Conservation (phyloP, 805 yeast genomes). For the Yamadazyma olivae region DNA sequence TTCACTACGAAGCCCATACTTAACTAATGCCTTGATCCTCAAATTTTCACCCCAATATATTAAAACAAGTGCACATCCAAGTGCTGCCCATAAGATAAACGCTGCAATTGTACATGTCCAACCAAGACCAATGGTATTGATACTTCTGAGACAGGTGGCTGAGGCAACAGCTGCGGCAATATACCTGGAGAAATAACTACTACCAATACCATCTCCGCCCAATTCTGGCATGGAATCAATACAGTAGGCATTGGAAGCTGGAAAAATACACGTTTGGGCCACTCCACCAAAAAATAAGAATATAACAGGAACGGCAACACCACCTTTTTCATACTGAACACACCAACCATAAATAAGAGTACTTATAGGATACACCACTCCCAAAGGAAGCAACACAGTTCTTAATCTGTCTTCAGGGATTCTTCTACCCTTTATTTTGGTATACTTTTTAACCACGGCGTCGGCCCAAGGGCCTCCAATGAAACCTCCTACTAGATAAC, state of each 20-base stretch:
- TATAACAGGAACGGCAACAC: conserved; percentile 50
- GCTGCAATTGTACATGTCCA: conserved; percentile 55
- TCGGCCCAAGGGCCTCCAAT: conserved; percentile 56
- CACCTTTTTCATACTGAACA: conserved; percentile 45
- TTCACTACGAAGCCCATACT: conserved; percentile 16
- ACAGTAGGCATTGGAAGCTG: conserved; percentile 55
- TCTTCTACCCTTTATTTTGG: conserved; percentile 38
- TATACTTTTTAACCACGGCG: conserved; percentile 41
- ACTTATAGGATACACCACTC: conserved; percentile 44
- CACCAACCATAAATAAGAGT: conserved; percentile 55
- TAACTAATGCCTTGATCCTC: conserved; percentile 22
- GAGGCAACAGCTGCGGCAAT: conserved; percentile 51
- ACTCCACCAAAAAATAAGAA: conserved; percentile 45
- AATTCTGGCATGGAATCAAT: conserved; percentile 55
- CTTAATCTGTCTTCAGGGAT: conserved; percentile 53
- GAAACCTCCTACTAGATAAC: conserved; percentile 48
- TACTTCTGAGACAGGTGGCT: conserved; percentile 45
- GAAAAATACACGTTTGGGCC: conserved; percentile 51
- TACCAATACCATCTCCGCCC: conserved; percentile 54
- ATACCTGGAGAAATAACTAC: conserved; percentile 50
- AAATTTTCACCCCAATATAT: conserved; percentile 39
- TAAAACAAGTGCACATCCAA: conserved; percentile 26
- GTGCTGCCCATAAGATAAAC: conserved; percentile 37
- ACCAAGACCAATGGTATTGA: conserved; percentile 51
- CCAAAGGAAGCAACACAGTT: conserved; percentile 35